Base-by-base conservation (phyloP, 352 stramenopile genomes). In the Salisapilia sapeloensis region DNA sequence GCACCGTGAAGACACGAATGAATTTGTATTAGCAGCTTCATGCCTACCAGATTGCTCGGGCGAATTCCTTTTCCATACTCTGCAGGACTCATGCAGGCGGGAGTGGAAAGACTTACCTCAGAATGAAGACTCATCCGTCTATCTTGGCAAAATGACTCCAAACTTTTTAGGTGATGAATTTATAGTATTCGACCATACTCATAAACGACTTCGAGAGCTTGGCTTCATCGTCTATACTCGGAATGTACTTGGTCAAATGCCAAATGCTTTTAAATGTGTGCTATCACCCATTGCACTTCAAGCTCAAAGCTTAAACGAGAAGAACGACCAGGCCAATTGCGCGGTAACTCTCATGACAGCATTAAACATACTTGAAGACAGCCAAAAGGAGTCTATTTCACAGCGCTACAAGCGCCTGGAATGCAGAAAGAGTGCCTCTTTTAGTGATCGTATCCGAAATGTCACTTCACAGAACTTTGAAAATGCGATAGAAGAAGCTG, bases 141-240 rank as follows among this genome's bases (percentile, higher is more conserved):
- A 84, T 33, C 42, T 93, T 1, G 78, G 78, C 3, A 66, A 60
- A 13, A 69, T 93, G 35, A 44, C 65, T 18, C 53, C 62, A 15
- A 92, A 78, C 34, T 89, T 92, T 36, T 36, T 91, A 1, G 76
- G 78, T 21, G 92, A 67, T 8, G 69, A 87, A 42, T 89, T 90
- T 39, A 80, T 56, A n/a, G 33, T 91, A 12, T 46, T 82, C 1
- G 74, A 92, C 43, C 71, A 92, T 38, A 58, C 81, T 38, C 55
- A 82, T 30, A 60, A 67, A 32, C 50, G 51, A 6, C 46, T 55
- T 29, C 63, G 77, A 32, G 70, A 93, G 38, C 38, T 93, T 0
- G 69, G 50, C 0, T 76, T 80, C 24, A 45, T 89, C 11, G 53
- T 86, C 24, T 93, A 89, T 60, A 60, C 46, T 15, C 50, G 63